Base-by-base conservation (phyloP, 2,329 filamentous ascomycete genomes). In the Sporothrix luriei region DNA sequence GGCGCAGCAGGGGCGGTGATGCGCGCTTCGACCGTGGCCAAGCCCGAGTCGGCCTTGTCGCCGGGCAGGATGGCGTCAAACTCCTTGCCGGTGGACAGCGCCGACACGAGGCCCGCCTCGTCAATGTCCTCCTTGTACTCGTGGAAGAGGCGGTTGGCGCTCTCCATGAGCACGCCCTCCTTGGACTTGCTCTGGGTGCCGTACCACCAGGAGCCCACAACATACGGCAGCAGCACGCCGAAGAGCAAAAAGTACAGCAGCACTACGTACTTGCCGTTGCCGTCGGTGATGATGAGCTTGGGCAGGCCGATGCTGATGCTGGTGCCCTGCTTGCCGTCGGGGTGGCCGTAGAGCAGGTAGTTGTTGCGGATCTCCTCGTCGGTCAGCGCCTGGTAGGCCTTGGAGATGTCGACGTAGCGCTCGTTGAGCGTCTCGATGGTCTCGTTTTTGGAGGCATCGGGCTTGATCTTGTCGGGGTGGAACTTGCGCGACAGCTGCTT, bases 201-300 rank as follows among this genome's bases (percentile, higher is more conserved):
- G 78, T 99, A 99, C 95, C 95, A 99, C 95, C 95, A 99, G 71
- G 91, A 93, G 62, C 95, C 95, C 69, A 99, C 94, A 62, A 95
- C 84, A 79, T 96, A 99, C 2, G 95, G 95, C 67, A 99, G 84
- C 71, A 97, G 83, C 72, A 98, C 92, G 69, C 94, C 95, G 66
- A 99, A 88, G 51, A 98, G 85, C 46, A 90, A 80, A 49, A 93
- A 94, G 79, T 99, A 99, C 73, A 97, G 86, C 70, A 97, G 84
- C 71, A 99, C 84, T 68, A 99, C 91, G 77, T 96, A 98, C 83
- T 97, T 98, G 74, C 94, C 94, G 79, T 95, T 96, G 69, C 94
- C 94, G 74, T 97, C 93, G 16, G 92, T 91, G 69, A 99, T 87
- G 75, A 99, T 93, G 80, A 95, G 92, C 78, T 95, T 91, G 59